phyloP scores from a whole-genome alignment of 805 yeast genomes.

The Ogataea angusta region DNA sequence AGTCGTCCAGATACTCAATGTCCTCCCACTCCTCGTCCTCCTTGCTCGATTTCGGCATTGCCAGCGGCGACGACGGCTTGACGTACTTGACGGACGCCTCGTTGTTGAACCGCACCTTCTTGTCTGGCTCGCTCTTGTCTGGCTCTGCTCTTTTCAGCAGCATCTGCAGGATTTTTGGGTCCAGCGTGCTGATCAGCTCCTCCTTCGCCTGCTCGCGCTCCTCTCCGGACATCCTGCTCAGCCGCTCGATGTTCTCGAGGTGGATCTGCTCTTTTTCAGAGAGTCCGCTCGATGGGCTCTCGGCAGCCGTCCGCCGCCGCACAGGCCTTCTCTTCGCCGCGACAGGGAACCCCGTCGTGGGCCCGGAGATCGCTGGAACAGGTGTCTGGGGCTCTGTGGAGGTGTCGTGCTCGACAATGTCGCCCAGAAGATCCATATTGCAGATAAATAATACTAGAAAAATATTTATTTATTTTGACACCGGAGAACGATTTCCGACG shows the following conservation, averaged over 20 bases:
- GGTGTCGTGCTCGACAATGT: slow-evolving; percentile 61
- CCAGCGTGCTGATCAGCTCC: slow-evolving; percentile 63
- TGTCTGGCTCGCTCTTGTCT: slow-evolving; percentile 15
- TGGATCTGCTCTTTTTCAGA: slow-evolving; percentile 75
- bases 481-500: too few species aligned
- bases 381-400: slow-evolving; percentile 10
- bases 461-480: neutral
- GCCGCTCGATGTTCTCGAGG: slow-evolving; percentile 62
- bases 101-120: slow-evolving; percentile 30
- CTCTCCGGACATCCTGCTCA: slow-evolving; percentile 60
- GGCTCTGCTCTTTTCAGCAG: slow-evolving; percentile 47
- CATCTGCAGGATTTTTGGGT: slow-evolving; percentile 63
- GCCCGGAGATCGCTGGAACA: neutral
- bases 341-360: slow-evolving; percentile 36
- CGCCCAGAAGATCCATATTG: slow-evolving; percentile 68
- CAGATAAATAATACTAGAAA: neutral
- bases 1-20: slow-evolving; percentile 47
- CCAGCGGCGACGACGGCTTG: slow-evolving; percentile 8
- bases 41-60: neutral
- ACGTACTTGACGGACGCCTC: slow-evolving; percentile 33
- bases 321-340: slow-evolving; percentile 36
- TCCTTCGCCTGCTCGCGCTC: slow-evolving; percentile 63
- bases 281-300: slow-evolving; percentile 25
- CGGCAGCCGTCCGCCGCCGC: slow-evolving; percentile 19
- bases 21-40: slow-evolving; percentile 46